Evolutionary conservation across 495 filamentous ascomycete species (phyloP).

Genomic region (Podospora appendiculata): DNA sequence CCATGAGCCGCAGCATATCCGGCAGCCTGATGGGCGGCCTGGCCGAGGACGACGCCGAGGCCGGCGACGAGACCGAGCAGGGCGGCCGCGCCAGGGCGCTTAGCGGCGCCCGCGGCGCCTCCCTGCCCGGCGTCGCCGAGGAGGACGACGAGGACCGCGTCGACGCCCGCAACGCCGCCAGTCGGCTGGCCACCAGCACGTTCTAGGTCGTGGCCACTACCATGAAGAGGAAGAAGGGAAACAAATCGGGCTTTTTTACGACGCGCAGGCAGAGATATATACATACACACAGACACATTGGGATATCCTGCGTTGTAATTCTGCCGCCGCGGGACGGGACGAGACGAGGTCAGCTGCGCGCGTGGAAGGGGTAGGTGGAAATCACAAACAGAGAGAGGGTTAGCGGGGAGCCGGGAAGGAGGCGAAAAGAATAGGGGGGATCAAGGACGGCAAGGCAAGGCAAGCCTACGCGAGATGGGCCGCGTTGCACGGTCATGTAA

Average conservation of each 20-base stretch:
- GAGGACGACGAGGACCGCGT: conserved; percentile 92
- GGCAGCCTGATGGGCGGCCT: conserved; percentile 52
- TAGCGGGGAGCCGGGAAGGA: too few relatives aligned
- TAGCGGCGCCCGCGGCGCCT: conserved; percentile 41
- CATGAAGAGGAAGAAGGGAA: not conserved
- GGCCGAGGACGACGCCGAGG: conserved; percentile 36
- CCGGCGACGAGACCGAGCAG: conserved; percentile 35
- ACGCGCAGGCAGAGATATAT: not conserved
- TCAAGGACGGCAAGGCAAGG: too few relatives aligned
- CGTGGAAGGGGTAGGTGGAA: too few relatives aligned
- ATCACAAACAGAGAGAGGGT: too few relatives aligned
- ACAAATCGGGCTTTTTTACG: too few relatives aligned
- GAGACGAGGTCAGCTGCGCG: too few relatives aligned
- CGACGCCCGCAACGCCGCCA: conserved; percentile 92
- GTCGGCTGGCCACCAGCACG: conserved; percentile 84
- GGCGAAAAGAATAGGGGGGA: too few relatives aligned
- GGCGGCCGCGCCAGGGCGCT: conserved; percentile 40
- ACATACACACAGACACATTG: too few relatives aligned
- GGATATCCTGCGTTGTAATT: too few relatives aligned
- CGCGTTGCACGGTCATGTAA: too few relatives aligned
- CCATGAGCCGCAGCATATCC: conserved; percentile 67
- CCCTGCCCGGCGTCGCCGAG: conserved; percentile 56
- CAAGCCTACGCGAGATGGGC: too few relatives aligned
- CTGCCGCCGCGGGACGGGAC: too few relatives aligned
- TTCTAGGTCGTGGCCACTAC: conserved; percentile 46